Evolutionary conservation across 768 basidiomycete species (phyloP).

Genomic region (Tylopilus sp.): DNA sequence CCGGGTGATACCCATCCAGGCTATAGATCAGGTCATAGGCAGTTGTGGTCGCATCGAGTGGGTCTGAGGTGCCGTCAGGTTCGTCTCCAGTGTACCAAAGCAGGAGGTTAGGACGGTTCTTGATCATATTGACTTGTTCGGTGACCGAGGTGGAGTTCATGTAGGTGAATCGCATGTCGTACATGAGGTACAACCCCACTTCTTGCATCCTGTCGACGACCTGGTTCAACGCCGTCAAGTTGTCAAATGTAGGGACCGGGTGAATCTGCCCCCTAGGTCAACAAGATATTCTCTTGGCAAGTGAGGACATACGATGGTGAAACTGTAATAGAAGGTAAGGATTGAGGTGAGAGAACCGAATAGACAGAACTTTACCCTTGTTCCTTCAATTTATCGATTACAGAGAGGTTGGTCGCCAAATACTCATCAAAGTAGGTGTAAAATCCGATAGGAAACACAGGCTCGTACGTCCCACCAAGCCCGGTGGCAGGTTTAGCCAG

Average conservation of each 20-base stretch:
- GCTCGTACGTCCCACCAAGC: conserved; percentile 45
- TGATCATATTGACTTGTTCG: conserved; percentile 66
- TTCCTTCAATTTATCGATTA: conserved; percentile 32
- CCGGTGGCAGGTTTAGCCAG: conserved; percentile 51
- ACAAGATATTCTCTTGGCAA: background rate
- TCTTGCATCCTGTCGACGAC: conserved; percentile 72
- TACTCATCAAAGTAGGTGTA: conserved; percentile 42
- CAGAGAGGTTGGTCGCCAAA: conserved; percentile 18
- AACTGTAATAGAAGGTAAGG: conserved; percentile 7
- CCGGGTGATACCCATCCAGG: conserved; percentile 65
- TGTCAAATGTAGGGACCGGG: conserved; percentile 62
- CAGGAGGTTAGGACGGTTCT: conserved; percentile 62
- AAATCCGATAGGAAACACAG: conserved; percentile 46
- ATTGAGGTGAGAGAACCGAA: background rate
- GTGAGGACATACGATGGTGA: conserved; percentile 32
- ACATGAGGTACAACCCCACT: conserved; percentile 70
- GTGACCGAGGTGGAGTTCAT: conserved; percentile 59
- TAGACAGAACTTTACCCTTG: conserved; percentile 22
- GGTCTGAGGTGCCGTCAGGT: conserved; percentile 67
- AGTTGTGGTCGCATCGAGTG: conserved; percentile 49
- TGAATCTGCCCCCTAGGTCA: conserved; percentile 49
- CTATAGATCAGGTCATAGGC: conserved; percentile 55
- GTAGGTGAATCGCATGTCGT: conserved; percentile 79
- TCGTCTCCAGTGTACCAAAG: conserved; percentile 75
- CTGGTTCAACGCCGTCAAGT: conserved; percentile 50